Conservation (phyloP, 2,329 filamentous ascomycete species). For the Coccinonectria pachysandricola region DNA sequence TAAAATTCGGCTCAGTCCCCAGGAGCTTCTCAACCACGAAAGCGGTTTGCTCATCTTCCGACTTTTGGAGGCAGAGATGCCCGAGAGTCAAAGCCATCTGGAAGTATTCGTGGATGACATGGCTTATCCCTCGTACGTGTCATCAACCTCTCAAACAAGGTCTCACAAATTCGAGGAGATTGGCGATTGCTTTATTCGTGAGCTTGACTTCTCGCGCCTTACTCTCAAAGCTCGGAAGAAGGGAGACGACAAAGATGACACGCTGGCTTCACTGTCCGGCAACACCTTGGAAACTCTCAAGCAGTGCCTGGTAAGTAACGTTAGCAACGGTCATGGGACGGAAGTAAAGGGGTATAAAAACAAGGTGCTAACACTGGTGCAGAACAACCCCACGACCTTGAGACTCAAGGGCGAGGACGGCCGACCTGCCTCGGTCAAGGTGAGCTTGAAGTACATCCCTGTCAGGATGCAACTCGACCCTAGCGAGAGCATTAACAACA, state of each 20-base stretch:
- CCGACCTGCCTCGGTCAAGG: constrained; percentile 60
- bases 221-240: constrained; percentile 81
- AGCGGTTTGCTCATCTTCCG: constrained; percentile 92
- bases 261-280: constrained; percentile 72
- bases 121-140: constrained; percentile 80
- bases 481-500: constrained; percentile 97
- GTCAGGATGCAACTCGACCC: constrained; percentile 90
- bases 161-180: constrained; percentile 77
- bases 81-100: constrained; percentile 63
- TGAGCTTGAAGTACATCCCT: constrained; percentile 90
- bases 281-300: constrained; percentile 81
- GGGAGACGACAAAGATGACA: constrained; percentile 63
- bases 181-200: constrained; percentile 89
- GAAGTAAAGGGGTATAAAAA: too few relatives aligned
- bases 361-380: too few relatives aligned
- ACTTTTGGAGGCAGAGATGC: constrained; percentile 78
- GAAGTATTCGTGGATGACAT: constrained; percentile 93
- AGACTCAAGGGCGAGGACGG: constrained; percentile 71
- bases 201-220: constrained; percentile 91
- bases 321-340: too few relatives aligned
- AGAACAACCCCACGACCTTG: constrained; percentile 84
- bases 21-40: constrained; percentile 78
- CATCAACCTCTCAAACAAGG: constrained; percentile 61
- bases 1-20: constrained; percentile 66
- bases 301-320: constrained; percentile 61